Percentiles rank a stretch among this genome's conserved stretches.
These are phyloP conservation scores for Lentinula edodes DNA, from an alignment of 768 basidiomycete species.

Conservation along the genomic window DNA sequence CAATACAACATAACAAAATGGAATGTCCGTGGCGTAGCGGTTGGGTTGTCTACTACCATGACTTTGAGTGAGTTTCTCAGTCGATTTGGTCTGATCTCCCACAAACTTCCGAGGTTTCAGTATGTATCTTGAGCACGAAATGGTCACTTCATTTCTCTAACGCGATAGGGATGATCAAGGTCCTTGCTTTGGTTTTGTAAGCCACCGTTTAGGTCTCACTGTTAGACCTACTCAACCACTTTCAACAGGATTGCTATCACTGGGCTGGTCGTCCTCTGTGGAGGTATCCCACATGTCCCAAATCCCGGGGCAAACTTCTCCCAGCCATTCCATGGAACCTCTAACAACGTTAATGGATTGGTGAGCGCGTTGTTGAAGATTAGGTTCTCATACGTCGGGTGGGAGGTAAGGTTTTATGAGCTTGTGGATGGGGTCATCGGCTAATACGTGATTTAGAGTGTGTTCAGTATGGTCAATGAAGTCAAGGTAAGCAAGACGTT, in stretches of 20 bases:
- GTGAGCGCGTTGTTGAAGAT: slow-evolving; percentile 31
- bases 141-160: slow-evolving; percentile 61
- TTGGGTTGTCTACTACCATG: not conserved
- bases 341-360: not conserved
- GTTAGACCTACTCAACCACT: not conserved
- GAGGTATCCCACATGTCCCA: not conserved
- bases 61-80: not conserved
- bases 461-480: not conserved
- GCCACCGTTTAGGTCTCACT: not conserved
- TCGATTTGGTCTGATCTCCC: not conserved
- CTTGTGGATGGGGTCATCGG: slow-evolving; percentile 48
- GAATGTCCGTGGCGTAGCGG: not conserved
- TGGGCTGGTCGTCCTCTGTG: slow-evolving; percentile 38
- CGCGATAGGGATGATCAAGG: slow-evolving; percentile 53
- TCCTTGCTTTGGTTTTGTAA: slow-evolving; percentile 36
- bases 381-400: slow-evolving; percentile 18
- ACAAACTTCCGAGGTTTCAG: not conserved
- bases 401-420: slow-evolving; percentile 42
- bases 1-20: not conserved
- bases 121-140: slow-evolving; percentile 12
- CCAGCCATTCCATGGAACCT: not conserved
- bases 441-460: not conserved
- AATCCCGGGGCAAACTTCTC: not conserved
- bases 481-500: slow-evolving; percentile 26
- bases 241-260: slow-evolving; percentile 31